Conservation (phyloP, 768 basidiomycete species). For the Lactarius vividus region DNA sequence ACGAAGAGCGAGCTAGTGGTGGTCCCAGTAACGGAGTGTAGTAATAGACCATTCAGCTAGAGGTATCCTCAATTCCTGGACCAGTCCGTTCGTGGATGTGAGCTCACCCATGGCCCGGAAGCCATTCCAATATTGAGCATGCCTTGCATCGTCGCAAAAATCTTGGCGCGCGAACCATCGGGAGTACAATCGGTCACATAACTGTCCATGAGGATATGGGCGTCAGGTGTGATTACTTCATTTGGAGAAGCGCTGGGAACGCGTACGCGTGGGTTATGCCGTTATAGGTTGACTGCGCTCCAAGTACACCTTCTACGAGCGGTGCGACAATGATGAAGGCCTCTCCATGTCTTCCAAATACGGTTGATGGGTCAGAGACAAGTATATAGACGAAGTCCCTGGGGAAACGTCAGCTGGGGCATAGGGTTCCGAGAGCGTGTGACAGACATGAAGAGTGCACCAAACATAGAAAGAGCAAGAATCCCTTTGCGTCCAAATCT, state of each 20-base stretch:
- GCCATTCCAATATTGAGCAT: conserved; percentile 30
- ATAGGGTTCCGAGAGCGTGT: background rate
- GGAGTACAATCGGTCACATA: conserved; percentile 28
- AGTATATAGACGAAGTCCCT: conserved; percentile 30
- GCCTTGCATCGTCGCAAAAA: conserved; percentile 28
- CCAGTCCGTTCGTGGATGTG: background rate
- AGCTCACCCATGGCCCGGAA: conserved; percentile 27
- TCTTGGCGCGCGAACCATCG: conserved; percentile 28
- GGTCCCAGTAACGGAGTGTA: conserved; percentile 16
- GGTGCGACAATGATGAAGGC: conserved; percentile 28
- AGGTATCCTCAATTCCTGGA: background rate
- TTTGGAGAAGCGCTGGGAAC: background rate
- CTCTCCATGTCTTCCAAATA: conserved; percentile 26
- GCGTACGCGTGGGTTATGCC: conserved; percentile 28
- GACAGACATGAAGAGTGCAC: conserved; percentile 29
- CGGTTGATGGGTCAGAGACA: conserved; percentile 21
- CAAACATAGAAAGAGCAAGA: conserved; percentile 27
- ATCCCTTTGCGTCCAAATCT: conserved; percentile 26
- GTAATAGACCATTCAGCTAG: conserved; percentile 25
- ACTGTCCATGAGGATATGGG: conserved; percentile 3
- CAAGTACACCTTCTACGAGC: conserved; percentile 28
- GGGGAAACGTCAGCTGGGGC: background rate
- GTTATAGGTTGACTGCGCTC: conserved; percentile 28
- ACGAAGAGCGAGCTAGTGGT: conserved; percentile 21
- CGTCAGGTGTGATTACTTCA: background rate